Percentiles rank a stretch among this genome's conserved stretches.
Conservation (phyloP, 495 filamentous ascomycete species). For the Clavariopsis aquatica region DNA sequence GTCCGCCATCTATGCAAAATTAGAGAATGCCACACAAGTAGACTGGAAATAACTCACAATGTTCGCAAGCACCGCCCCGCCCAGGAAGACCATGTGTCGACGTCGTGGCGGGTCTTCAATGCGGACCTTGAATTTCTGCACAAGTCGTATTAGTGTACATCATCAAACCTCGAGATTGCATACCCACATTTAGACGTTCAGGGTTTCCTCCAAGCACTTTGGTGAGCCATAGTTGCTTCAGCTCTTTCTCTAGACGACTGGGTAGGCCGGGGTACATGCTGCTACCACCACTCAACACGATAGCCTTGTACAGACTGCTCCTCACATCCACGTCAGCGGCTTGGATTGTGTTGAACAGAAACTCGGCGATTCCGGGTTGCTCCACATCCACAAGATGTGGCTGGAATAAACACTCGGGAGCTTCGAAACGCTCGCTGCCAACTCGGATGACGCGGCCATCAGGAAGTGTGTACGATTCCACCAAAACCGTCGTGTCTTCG, state of each 20-base stretch:
- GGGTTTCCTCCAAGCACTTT: slow-evolving; percentile 85
- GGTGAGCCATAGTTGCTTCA: slow-evolving; percentile 98
- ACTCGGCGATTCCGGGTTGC: slow-evolving; percentile 92
- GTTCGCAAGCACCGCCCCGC: slow-evolving; percentile 94
- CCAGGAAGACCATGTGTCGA: slow-evolving; percentile 98
- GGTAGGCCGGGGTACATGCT: slow-evolving; percentile 99
- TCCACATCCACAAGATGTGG: slow-evolving; percentile 97
- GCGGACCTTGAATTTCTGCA: slow-evolving; percentile 95
- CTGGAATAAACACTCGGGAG: slow-evolving; percentile 98
- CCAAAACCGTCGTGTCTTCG: slow-evolving; percentile 95
- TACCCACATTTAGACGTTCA: slow-evolving; percentile 76
- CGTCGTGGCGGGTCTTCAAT: slow-evolving; percentile 96
- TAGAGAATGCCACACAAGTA: slow-evolving; percentile 22
- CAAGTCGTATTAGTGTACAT: slow-evolving; percentile 13
- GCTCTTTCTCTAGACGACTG: slow-evolving; percentile 91
- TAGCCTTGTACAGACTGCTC: slow-evolving; percentile 89
- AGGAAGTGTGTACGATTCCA: slow-evolving; percentile 95
- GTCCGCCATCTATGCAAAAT: slow-evolving; percentile 79
- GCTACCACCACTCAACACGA: slow-evolving; percentile 93
- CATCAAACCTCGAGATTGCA: slow-evolving; percentile 8
- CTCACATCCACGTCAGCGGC: slow-evolving; percentile 92
- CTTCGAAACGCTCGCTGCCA: slow-evolving; percentile 95
- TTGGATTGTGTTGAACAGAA: slow-evolving; percentile 98
- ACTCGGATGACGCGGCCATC: slow-evolving; percentile 95
- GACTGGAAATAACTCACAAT: slow-evolving; percentile 58